Percentiles rank a stretch among this genome's conserved stretches.
Conservation (phyloP, 257 asterid species). For the Ballota nigra region DNA sequence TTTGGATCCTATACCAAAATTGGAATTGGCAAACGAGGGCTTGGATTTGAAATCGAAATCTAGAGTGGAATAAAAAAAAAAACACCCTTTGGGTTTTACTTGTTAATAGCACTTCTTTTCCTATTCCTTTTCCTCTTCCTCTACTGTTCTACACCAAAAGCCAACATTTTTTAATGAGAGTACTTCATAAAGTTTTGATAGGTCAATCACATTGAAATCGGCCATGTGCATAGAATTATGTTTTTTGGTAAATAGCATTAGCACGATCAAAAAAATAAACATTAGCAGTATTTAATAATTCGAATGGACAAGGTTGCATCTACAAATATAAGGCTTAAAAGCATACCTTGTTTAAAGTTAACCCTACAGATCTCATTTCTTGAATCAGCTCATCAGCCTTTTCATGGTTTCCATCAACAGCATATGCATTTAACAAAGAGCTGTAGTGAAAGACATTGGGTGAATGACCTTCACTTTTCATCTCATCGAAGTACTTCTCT, state of each 20-base stretch:
- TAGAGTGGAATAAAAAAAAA: too few relatives aligned
- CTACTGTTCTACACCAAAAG: background rate
- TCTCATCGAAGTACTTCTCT: conserved; percentile 74
- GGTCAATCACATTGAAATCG: background rate
- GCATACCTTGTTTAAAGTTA: conserved; percentile 71
- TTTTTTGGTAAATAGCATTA: background rate
- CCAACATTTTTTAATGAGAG: background rate
- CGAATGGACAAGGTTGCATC: conserved; percentile 4
- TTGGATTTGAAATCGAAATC: too few relatives aligned
- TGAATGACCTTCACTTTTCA: conserved; percentile 83
- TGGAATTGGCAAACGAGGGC: too few relatives aligned
- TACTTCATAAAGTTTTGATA: background rate
- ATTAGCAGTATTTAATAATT: background rate
- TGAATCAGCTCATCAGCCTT: conserved; percentile 75
- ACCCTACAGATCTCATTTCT: conserved; percentile 76
- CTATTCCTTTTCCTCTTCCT: background rate
- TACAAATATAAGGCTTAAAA: conserved; percentile 10
- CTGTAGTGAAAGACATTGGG: conserved; percentile 93
- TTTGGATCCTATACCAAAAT: too few relatives aligned
- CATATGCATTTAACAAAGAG: conserved; percentile 91
- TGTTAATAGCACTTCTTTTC: background rate
- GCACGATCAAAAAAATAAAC: too few relatives aligned
- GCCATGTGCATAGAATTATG: conserved; percentile 9
- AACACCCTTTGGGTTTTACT: too few relatives aligned
- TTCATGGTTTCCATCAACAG: conserved; percentile 60